Evolutionary conservation across 2,329 filamentous ascomycete genomes (phyloP), one percentile per base, ranked within the genome.

Genomic region (Hypomyces perniciosus): DNA sequence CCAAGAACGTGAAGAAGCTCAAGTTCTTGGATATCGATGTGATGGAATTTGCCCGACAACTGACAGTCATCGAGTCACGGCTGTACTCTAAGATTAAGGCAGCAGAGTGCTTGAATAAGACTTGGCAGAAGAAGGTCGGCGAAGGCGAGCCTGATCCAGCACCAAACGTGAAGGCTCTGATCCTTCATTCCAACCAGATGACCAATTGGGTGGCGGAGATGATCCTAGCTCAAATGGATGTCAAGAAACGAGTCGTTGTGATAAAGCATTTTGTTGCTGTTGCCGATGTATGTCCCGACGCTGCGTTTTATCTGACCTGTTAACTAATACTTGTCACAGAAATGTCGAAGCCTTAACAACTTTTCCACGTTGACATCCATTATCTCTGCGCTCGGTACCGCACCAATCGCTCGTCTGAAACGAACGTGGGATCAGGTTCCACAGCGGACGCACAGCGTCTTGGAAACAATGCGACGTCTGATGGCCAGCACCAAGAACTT

Each of bases 121-220:
- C 91, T 5, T 99, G 93, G 93, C 90, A 96, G 70, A 97, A 95
- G 79, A 96, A 96, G 74, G 77, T 95, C 52, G 80, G 74, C 7
- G 86, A 91, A 33, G 85, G 86, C 54, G 87, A 91, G 56, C 80
- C 86, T 5, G 90, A 96, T 62, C 88, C 91, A 33, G 91, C 93
- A 8, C 83, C 90, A 1, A 97, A 99, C 61, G 90, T 99, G 59
- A 96, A 97, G 71, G 88, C 90, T 8, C 78, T 99, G 56, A 99
- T 99, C 71, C 76, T 97, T 47, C 93, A 99, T 71, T 97, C 93
- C 1, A 99, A 99, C 64, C 92, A 97, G 68, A 84, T 99, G 76
- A 99, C 93, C 5, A 99, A 97, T 66, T 99, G 93, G 93, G 93
- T 97, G 46, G 93, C 93, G 30, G 92, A 97, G 69, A 97, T 99